These are phyloP conservation scores for Cydonia oblonga DNA, from an alignment of 331 rosid species.

Conservation along the genomic window DNA sequence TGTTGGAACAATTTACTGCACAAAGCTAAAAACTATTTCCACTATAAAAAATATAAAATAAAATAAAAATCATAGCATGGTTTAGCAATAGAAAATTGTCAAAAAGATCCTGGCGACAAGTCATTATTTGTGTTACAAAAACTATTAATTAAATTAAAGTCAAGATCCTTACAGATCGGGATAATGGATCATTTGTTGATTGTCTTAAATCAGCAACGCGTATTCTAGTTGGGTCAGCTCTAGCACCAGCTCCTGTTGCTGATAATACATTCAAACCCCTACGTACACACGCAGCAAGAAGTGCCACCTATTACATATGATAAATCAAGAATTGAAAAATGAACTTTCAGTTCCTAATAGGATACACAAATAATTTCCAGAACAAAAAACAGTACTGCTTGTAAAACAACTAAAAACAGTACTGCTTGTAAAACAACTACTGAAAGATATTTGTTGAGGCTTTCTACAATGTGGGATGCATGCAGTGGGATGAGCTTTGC, in stretches of 20 bases:
- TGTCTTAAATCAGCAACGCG: constrained; percentile 83
- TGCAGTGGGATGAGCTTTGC: neutral
- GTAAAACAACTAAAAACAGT: neutral
- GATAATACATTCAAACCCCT: constrained; percentile 89
- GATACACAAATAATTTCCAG: neutral
- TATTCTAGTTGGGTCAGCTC: constrained; percentile 93
- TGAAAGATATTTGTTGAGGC: neutral
- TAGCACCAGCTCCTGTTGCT: constrained; percentile 92
- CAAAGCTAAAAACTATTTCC: neutral
- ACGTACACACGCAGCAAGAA: constrained; percentile 92
- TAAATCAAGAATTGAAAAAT: constrained; percentile 27
- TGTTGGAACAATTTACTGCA: neutral
- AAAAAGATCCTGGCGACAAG: too few species aligned
- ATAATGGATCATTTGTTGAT: constrained; percentile 84
- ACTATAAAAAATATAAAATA: neutral
- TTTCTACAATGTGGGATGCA: neutral
- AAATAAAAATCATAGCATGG: too few species aligned
- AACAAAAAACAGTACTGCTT: neutral
- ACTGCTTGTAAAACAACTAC: neutral
- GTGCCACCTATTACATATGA: constrained; percentile 70
- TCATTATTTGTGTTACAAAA: neutral
- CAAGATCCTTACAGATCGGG: constrained; percentile 64
- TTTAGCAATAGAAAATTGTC: neutral
- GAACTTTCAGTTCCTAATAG: constrained; percentile 1
- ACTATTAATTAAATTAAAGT: constrained; percentile 5